Evolutionary conservation across 192 early-diverging fungal genomes (phyloP), one percentile per base, ranked within the genome.

Genomic region (Coemansia pectinata): DNA sequence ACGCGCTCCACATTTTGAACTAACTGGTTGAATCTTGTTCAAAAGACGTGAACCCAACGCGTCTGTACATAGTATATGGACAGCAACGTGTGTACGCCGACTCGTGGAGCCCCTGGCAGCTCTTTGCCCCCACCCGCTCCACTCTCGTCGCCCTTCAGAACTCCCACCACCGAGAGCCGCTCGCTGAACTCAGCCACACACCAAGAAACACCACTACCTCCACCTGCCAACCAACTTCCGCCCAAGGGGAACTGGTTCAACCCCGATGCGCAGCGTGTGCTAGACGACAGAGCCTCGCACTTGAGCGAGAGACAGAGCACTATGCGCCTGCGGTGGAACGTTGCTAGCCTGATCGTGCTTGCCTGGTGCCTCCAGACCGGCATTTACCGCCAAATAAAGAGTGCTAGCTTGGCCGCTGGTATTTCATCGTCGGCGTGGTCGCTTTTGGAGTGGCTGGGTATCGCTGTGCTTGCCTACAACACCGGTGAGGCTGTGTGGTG

Each of bases 321-420:
- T 38, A 63, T 76, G 70, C 76, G 81, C 23, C 67, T 83, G 59
- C 76, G 81, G 44, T 75, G 72, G 76, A 83, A 83, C 61, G 73
- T 83, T 11, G 70, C 71, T 6, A 76, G 69, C 47, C 47, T 83
- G 11, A 9, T 75, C 4, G 76, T 69, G 19, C 44, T 76, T 23
- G 65, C 52, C 19, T 74, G 72, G 69, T 62, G 66, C 47, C 60
- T 68, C 38, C 81, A 83, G 21, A 83, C 76, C 0, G 81, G 73
- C 15, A 29, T 72, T 1, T 83, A 78, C 33, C 58, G 50, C 39
- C 69, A 70, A 53, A 21, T 78, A 34, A 73, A 76, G 61, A 55
- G 67, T 14, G 45, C 62, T 11, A 72, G 66, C 14, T 31, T 57
- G 21, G 45, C 45, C 0, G 62, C 66, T 11, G 70, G 74, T 4